Conservation (phyloP, 169 alveolate species). For the Plasmodium gallinaceum region DNA sequence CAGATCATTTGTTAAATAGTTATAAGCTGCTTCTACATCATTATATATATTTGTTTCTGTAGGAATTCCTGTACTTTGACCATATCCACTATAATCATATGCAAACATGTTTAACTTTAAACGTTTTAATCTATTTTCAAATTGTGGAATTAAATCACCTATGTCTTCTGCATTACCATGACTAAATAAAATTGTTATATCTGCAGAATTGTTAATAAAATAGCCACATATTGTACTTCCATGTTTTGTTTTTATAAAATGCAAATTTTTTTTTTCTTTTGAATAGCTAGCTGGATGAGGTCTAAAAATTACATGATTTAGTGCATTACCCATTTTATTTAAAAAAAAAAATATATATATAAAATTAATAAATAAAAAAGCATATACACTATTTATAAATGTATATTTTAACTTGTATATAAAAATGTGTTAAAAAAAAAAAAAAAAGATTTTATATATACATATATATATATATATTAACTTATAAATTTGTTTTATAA, state of each 20-base stretch:
- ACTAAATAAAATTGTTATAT: slow-evolving; percentile 88
- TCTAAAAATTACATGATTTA: slow-evolving; percentile 80
- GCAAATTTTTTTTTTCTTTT: slow-evolving; percentile 79
- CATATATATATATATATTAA: too few relatives aligned
- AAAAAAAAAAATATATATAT: background rate
- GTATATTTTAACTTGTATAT: background rate
- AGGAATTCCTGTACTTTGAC: slow-evolving; percentile 88
- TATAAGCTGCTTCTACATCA: slow-evolving; percentile 91
- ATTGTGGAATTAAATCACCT: slow-evolving; percentile 83
- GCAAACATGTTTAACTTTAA: slow-evolving; percentile 86
- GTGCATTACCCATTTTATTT: slow-evolving; percentile 81
- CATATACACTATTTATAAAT: background rate
- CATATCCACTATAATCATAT: slow-evolving; percentile 90
- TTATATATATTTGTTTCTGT: slow-evolving; percentile 87
- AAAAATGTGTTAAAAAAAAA: too few relatives aligned
- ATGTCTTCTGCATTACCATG: slow-evolving; percentile 94
- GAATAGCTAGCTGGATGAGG: slow-evolving; percentile 84
- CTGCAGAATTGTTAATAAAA: slow-evolving; percentile 82
- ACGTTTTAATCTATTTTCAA: slow-evolving; percentile 74
- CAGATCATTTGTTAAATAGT: slow-evolving; percentile 77
- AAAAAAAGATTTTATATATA: too few relatives aligned
- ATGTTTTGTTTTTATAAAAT: slow-evolving; percentile 82
- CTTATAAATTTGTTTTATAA: too few relatives aligned
- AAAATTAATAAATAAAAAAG: background rate
- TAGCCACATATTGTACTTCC: slow-evolving; percentile 83